Evolutionary conservation across 306 rosid genomes (phyloP).

Genomic region (Malus sylvestris): DNA sequence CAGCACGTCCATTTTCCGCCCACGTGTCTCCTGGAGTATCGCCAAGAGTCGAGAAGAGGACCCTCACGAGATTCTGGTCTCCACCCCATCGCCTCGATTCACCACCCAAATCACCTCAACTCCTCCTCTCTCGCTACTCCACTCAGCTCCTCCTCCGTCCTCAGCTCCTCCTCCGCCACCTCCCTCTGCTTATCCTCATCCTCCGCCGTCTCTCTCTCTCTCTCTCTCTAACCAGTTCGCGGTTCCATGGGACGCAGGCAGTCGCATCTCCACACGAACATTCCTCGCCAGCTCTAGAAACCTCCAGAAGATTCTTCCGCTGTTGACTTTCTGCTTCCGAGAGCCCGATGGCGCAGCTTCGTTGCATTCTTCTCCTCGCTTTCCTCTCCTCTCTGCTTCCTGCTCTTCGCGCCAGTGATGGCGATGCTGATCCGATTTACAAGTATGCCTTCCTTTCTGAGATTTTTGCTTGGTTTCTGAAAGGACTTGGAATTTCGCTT

Average conservation of each 20-base stretch:
- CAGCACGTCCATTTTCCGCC: constrained; percentile 7
- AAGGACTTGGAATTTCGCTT: neutral
- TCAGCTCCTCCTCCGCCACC: constrained; percentile 1
- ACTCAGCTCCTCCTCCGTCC: constrained; percentile 14
- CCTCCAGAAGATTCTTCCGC: constrained; percentile 16
- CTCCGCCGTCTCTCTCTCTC: neutral
- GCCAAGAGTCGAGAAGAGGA: constrained; percentile 7
- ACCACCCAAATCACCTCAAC: neutral
- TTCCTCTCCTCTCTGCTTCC: constrained; percentile 28
- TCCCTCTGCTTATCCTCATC: neutral
- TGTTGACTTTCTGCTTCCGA: constrained; percentile 41
- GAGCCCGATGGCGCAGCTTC: constrained; percentile 51
- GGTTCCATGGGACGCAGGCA: constrained; percentile 13
- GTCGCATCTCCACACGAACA: constrained; percentile 24
- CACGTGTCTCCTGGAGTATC: constrained; percentile 34
- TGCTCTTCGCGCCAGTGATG: constrained; percentile 47
- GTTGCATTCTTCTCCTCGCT: constrained; percentile 27
- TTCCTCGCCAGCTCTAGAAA: constrained; percentile 27
- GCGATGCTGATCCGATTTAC: constrained; percentile 82
- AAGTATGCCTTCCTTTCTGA: constrained; percentile 23
- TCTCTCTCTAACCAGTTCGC: neutral
- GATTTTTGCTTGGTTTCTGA: neutral
- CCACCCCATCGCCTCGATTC: constrained; percentile 13
- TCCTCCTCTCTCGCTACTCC: neutral
- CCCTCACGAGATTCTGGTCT: constrained; percentile 43